phyloP scores from a whole-genome alignment of 2,329 filamentous ascomycete genomes.

The Colletotrichum euphorbiae region DNA sequence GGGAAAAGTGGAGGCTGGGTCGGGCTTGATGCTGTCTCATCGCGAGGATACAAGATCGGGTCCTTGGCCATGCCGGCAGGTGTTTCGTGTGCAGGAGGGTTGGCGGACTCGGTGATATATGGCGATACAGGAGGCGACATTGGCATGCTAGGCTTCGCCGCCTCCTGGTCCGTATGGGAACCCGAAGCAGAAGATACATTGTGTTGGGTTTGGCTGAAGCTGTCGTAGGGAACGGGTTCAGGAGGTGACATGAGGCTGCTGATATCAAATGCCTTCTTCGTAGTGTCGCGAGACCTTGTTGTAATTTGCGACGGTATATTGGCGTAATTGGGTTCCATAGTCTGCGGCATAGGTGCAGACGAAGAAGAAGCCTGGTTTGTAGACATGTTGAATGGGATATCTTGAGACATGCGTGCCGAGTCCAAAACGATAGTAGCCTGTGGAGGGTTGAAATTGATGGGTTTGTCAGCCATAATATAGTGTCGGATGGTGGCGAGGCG shows the following conservation, averaged over 20 bases:
- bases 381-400: conserved; percentile 15
- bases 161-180: conserved; percentile 29
- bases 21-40: conserved; percentile 55
- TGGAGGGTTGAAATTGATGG: conserved; percentile 22
- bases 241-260: conserved; percentile 72
- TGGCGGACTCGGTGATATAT: conserved; percentile 53
- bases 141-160: conserved; percentile 51
- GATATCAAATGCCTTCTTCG: conserved; percentile 60
- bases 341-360: conserved; percentile 37
- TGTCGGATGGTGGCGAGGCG: conserved; percentile 36
- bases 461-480: conserved; percentile 41
- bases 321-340: conserved; percentile 44
- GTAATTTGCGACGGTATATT: conserved; percentile 2
- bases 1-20: conserved; percentile 64
- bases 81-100: conserved; percentile 48
- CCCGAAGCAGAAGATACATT: not conserved
- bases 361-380: conserved; percentile 14
- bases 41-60: conserved; percentile 68
- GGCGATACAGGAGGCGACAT: conserved; percentile 72
- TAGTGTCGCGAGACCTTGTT: conserved; percentile 32
- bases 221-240: conserved; percentile 65
- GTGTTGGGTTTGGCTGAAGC: conserved; percentile 54
- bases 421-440: conserved; percentile 50
- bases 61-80: conserved; percentile 57
- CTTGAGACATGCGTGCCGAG: conserved; percentile 33